Conservation (phyloP, 1,284 basidiomycete genomes). For the Cutaneotrichosporon spelunceum region DNA sequence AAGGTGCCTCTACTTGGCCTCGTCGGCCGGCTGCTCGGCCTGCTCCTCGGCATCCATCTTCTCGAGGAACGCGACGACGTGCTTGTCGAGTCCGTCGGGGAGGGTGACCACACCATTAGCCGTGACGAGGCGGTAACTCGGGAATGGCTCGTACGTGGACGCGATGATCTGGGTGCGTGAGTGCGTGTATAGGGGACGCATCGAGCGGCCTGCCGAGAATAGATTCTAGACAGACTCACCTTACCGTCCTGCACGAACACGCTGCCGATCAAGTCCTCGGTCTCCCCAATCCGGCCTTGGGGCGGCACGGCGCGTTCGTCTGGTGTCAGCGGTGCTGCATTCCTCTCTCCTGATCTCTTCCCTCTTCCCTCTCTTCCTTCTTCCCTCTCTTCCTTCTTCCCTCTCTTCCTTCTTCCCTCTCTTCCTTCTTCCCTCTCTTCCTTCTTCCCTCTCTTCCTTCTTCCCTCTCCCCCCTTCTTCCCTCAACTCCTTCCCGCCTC, state of each 20-base stretch:
- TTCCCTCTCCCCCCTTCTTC: background rate
- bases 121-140: conserved; percentile 47
- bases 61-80: conserved; percentile 37
- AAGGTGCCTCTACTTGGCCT: background rate
- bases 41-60: conserved; percentile 34
- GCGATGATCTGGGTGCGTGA: conserved; percentile 34
- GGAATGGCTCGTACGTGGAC: conserved; percentile 45
- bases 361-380: background rate
- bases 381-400: background rate
- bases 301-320: conserved; percentile 49
- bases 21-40: background rate
- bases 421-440: background rate
- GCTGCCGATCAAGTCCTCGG: conserved; percentile 50
- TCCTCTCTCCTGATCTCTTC: background rate
- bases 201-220: too few species aligned
- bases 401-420: background rate
- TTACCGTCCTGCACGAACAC: conserved; percentile 49
- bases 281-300: conserved; percentile 49
- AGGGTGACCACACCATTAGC: conserved; percentile 42
- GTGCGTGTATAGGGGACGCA: too few species aligned
- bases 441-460: background rate
- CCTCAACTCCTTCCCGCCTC: background rate
- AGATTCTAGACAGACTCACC: conserved; percentile 26
- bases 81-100: conserved; percentile 44
- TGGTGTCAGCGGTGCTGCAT: conserved; percentile 18